Evolutionary conservation across 768 basidiomycete species (phyloP).

Genomic region (Amanita molliuscula): DNA sequence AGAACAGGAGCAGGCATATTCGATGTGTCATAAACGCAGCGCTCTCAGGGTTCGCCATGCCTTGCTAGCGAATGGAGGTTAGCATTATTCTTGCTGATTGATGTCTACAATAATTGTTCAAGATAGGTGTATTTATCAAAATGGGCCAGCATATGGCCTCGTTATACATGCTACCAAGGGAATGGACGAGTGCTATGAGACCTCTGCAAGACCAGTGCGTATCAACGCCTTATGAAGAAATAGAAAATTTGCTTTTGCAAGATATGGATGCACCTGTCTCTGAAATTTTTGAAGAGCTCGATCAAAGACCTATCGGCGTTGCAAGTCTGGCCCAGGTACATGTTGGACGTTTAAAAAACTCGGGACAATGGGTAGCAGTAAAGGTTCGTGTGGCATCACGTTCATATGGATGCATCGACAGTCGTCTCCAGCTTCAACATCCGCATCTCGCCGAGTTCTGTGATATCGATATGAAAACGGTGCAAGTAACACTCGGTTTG

Average conservation of each 20-base stretch:
- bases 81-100: conserved; percentile 8
- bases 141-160: conserved; percentile 82
- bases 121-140: conserved; percentile 72
- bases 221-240: conserved; percentile 70
- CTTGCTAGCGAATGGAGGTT: conserved; percentile 83
- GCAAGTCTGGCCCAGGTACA: conserved; percentile 97
- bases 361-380: conserved; percentile 75
- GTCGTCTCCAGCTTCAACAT: conserved; percentile 63
- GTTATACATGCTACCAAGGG: conserved; percentile 41
- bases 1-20: conserved; percentile 44
- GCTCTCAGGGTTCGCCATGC: conserved; percentile 71
- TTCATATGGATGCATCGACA: not conserved
- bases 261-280: conserved; percentile 70
- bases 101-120: conserved; percentile 1
- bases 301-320: conserved; percentile 84
- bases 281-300: conserved; percentile 78
- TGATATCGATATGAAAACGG: conserved; percentile 83
- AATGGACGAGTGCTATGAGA: conserved; percentile 43
- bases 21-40: conserved; percentile 77
- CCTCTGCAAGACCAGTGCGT: conserved; percentile 87
- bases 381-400: conserved; percentile 36
- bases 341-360: conserved; percentile 59
- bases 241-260: conserved; percentile 63
- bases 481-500: conserved; percentile 61
- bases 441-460: conserved; percentile 90